Evolutionary conservation across 306 rosid species (phyloP).

Genomic region (Dryas octopetala): DNA sequence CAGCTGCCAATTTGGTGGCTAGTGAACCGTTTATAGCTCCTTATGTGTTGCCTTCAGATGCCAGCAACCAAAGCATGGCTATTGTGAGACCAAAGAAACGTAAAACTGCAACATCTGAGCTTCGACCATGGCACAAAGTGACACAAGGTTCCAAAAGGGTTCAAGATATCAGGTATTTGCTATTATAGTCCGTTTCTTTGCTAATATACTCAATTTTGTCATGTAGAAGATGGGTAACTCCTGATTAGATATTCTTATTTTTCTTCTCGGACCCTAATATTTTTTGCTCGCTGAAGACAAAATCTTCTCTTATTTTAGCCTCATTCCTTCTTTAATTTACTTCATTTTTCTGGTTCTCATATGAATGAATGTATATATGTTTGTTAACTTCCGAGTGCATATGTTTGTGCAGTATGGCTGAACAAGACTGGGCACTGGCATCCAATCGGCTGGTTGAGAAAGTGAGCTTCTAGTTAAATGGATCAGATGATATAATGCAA

Average conservation of each 20-base stretch:
- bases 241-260: background rate
- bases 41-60: conserved; percentile 23
- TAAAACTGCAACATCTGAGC: conserved; percentile 36
- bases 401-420: conserved; percentile 41
- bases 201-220: background rate
- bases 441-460: conserved; percentile 44
- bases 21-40: conserved; percentile 30
- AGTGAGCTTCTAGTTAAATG: conserved; percentile 28
- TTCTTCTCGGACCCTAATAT: background rate
- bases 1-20: conserved; percentile 23
- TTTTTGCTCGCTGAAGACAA: background rate
- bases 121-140: conserved; percentile 50
- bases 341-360: too few relatives aligned
- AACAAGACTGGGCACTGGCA: conserved; percentile 47
- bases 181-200: background rate
- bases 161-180: conserved; percentile 44
- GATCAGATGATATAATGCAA: background rate
- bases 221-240: background rate
- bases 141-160: conserved; percentile 33
- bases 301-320: too few relatives aligned
- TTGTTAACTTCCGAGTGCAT: background rate
- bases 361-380: too few relatives aligned
- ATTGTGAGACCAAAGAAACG: conserved; percentile 47
- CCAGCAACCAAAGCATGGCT: conserved; percentile 24
- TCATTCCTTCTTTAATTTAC: background rate